These are phyloP conservation scores for Solanum hybrid DNA, from an alignment of 305 asterid species.

Conservation along the genomic window DNA sequence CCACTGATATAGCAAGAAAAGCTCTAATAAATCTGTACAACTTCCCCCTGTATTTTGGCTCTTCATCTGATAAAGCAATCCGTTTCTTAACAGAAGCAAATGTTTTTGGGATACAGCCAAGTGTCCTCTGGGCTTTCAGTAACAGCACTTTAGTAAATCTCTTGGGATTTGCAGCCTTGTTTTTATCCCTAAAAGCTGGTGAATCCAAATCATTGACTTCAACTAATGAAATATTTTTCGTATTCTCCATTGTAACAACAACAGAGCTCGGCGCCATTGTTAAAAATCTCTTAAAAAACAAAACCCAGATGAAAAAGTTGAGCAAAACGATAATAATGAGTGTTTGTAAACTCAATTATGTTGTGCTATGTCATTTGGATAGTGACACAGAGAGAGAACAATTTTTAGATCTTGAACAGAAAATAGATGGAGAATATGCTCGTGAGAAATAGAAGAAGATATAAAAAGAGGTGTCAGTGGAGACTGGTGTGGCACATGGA, in stretches of 20 bases:
- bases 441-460: constrained; percentile 11
- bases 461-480: constrained; percentile 16
- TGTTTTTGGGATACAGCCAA: constrained; percentile 42
- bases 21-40: constrained; percentile 62
- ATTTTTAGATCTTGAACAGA: constrained; percentile 29
- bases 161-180: constrained; percentile 53
- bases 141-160: constrained; percentile 59
- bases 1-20: constrained; percentile 62
- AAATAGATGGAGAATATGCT: constrained; percentile 4
- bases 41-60: constrained; percentile 54
- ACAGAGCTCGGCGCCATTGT: constrained; percentile 74
- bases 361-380: neutral
- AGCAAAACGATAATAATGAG: constrained; percentile 7
- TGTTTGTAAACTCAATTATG: neutral
- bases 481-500: constrained; percentile 37
- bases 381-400: constrained; percentile 10
- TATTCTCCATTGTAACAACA: constrained; percentile 52
- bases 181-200: constrained; percentile 46
- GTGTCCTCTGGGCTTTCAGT: constrained; percentile 51
- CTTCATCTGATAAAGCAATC: constrained; percentile 71
- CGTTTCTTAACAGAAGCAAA: constrained; percentile 57
- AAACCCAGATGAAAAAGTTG: constrained; percentile 6
- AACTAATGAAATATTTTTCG: constrained; percentile 42
- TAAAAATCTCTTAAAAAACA: neutral
- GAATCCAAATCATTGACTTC: constrained; percentile 35